Evolutionary conservation across 768 basidiomycete species (phyloP), one percentile per base, ranked within the genome.

Genomic region (Asterophora parasitica): DNA sequence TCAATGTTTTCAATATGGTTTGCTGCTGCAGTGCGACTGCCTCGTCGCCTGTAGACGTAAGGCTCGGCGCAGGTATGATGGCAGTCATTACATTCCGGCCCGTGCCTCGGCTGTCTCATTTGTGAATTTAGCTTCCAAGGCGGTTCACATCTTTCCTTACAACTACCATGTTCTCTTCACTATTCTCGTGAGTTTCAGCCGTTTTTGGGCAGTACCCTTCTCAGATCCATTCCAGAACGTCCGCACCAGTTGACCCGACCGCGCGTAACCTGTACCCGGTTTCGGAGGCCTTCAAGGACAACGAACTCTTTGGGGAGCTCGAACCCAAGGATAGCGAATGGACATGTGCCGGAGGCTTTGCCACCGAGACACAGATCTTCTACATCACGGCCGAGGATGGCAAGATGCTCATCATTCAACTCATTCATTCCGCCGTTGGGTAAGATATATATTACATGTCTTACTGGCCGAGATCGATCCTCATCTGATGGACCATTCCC

Each of bases 351-450:
- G 74, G 81, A 41, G 92, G 94, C 1, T 95, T 98, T 64, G 77
- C 80, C 19, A 86, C 92, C 0, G 96, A 98, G 65, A 96, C 95
- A 0, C 92, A 96, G 62, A 75, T 64, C 0, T 98, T 85, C 70
- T 99, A 99, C 66, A 72, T 83, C 37, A 76, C 86, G 57, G 73
- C 88, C 7, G 81, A 83, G 30, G 89, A 94, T 71, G 94, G 92
- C 4, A 78, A 77, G 16, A 52, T 41, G 39, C 33, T 60, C 37
- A 56, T 56, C 20, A 45, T 49, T n/a, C 57, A 60, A 54, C 57
- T 60, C 39, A 56, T 60, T 16, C 59, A 60, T 40, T 60, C 59
- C 13, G 46, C 57, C 39, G 57, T 58, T 28, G 59, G 59, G 59
- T 60, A 46, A 54, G 59, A 23, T 40, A 38, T 23, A 23, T 40